Base-by-base conservation (phyloP, 2,329 filamentous ascomycete genomes). In the Neonectria hederae region DNA sequence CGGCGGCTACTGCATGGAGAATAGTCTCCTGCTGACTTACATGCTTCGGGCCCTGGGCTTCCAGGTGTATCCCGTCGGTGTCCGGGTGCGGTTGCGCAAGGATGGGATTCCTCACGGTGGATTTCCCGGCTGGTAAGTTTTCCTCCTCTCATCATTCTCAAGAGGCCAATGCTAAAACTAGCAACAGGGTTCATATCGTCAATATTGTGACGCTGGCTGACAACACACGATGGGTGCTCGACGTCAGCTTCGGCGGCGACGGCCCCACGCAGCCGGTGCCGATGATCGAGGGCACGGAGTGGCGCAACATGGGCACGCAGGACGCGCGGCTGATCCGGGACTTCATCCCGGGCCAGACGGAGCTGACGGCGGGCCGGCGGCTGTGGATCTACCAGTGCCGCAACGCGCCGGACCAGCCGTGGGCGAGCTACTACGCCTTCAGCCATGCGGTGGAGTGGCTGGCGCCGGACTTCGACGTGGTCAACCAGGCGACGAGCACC, bases 351-450 rank as follows among this genome's bases (percentile, higher is more conserved):
- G 76, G 78, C 14, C 79, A 84, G 63, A 77, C 80, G 26, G 78
- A 82, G 30, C 66, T 74, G 11, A 69, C 65, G n/a, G 43, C 72
- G 8, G 79, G 81, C 49, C 75, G 78, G 35, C 84, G 83, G 63
- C 76, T 86, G 60, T 92, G 89, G 89, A 83, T 91, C 61, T 90
- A 89, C 72, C 84, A 91, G 75, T 86, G 86, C 67, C 83, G 86
- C 28, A 83, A 86, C 65, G 76, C 77, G 0, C 77, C 83, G 0
- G 79, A 77, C 51, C 79, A 81, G 2, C 24, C 67, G 1, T 94
- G 90, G 87, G 80, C 83, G 22, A 80, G 85, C 1, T 85, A 83
- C 52, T 92, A 92, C 75, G 86, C 84, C 65, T 94, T 93, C 75
- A 83, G 84, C 2, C 87, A 91, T 65, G 67, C 69, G 6, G 80